Evolutionary conservation across 306 rosid species (phyloP).

Genomic region (Luffa acutangula): DNA sequence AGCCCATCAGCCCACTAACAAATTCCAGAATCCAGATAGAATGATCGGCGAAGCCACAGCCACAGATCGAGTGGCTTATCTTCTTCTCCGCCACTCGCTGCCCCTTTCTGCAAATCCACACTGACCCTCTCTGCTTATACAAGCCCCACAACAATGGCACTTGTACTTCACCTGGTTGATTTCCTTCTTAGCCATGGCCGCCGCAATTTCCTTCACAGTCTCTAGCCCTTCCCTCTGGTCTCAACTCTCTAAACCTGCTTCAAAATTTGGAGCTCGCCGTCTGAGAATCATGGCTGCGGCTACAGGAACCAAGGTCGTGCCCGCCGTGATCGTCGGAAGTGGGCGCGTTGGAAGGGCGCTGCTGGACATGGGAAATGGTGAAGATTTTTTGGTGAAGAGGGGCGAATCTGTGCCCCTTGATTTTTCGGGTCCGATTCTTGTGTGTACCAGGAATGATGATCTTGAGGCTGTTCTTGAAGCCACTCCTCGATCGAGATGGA

Average conservation of each 20-base stretch:
- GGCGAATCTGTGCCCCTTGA: slow-evolving; percentile 66
- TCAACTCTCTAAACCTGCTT: slow-evolving; percentile 13
- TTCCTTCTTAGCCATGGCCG: slow-evolving; percentile 26
- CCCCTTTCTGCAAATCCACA: neutral
- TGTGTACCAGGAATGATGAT: slow-evolving; percentile 89
- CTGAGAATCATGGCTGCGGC: slow-evolving; percentile 19
- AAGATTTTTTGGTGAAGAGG: slow-evolving; percentile 52
- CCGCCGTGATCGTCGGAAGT: slow-evolving; percentile 83
- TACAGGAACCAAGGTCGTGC: slow-evolving; percentile 30
- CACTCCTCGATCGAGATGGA: slow-evolving; percentile 84
- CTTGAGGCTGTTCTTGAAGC: slow-evolving; percentile 70
- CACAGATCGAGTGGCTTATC: slow-evolving; percentile 19
- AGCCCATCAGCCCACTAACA: neutral
- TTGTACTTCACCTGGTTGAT: neutral
- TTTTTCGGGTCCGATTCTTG: slow-evolving; percentile 67
- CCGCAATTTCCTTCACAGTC: slow-evolving; percentile 16
- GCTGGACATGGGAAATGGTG: slow-evolving; percentile 60
- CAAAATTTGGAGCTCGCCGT: neutral
- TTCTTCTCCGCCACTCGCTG: slow-evolving; percentile 12
- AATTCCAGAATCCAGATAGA: neutral
- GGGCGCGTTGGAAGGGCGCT: slow-evolving; percentile 83
- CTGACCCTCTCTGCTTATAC: neutral
- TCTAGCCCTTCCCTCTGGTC: slow-evolving; percentile 21
- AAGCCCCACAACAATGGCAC: slow-evolving; percentile 8
- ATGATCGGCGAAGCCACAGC: neutral